phyloP scores from a whole-genome alignment of 164 flowering plant species.

The Chimonanthus praecox region DNA sequence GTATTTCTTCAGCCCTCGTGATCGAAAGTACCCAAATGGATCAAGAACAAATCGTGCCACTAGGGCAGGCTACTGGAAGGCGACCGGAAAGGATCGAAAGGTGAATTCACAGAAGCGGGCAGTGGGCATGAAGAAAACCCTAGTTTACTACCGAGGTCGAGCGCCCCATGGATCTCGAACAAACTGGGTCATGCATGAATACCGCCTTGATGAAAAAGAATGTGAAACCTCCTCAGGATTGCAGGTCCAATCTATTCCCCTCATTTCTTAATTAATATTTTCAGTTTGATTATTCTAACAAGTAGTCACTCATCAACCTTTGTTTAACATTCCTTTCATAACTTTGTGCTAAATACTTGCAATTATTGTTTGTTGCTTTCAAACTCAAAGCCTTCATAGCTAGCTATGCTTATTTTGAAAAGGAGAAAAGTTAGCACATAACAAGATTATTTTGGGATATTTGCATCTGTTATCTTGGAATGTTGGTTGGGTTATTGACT shows the following conservation, averaged over 20 bases:
- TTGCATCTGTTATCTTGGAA: no score
- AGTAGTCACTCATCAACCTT: background rate
- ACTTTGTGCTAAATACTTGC: background rate
- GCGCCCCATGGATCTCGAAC: slow-evolving; percentile 93
- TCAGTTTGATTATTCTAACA: no score
- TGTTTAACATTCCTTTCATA: background rate
- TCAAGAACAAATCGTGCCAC: slow-evolving; percentile 95
- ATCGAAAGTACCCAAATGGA: slow-evolving; percentile 91
- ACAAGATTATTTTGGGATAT: no score
- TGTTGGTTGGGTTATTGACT: no score
- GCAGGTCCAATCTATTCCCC: slow-evolving; percentile 40
- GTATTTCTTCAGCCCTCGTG: slow-evolving; percentile 94
- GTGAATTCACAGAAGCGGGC: slow-evolving; percentile 64
- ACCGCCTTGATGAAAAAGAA: slow-evolving; percentile 80
- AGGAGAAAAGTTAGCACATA: no score
- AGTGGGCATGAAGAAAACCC: slow-evolving; percentile 92
- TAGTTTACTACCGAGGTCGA: slow-evolving; percentile 88
- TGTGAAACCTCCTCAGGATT: slow-evolving; percentile 53
- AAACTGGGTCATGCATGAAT: slow-evolving; percentile 97
- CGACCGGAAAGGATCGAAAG: slow-evolving; percentile 87
- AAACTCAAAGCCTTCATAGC: background rate
- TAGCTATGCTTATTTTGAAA: background rate
- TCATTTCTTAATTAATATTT: background rate
- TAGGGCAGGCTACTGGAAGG: slow-evolving; percentile 94
- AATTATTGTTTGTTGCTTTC: background rate